Evolutionary conservation across 257 asterid species (phyloP).

Genomic region (Rhazya stricta): DNA sequence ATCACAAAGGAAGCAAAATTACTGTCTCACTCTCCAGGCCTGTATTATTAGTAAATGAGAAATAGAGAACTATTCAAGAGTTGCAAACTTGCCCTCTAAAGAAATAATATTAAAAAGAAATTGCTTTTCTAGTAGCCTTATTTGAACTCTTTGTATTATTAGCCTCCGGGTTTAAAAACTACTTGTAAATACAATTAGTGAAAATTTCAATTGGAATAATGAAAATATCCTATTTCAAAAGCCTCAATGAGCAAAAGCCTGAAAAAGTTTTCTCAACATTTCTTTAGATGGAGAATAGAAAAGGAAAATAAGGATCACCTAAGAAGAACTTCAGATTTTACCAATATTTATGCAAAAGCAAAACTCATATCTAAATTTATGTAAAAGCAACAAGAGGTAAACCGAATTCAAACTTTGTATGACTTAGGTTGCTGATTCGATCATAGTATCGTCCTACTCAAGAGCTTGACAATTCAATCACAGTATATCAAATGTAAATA

Average conservation of each 20-base stretch:
- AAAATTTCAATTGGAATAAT: neutral
- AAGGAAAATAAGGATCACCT: neutral
- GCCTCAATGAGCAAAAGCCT: neutral
- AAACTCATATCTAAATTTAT: too few species aligned
- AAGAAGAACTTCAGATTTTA: neutral
- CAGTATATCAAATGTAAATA: too few species aligned
- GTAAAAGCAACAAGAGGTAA: too few species aligned
- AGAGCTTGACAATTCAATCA: too few species aligned
- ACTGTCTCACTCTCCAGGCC: neutral
- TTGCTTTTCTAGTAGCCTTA: slow-evolving; percentile 3
- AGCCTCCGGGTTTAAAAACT: neutral
- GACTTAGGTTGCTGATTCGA: too few species aligned
- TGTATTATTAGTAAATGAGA: neutral
- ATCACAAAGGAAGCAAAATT: slow-evolving; percentile 1
- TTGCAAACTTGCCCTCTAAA: too few species aligned
- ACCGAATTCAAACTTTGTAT: too few species aligned
- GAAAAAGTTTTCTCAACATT: neutral
- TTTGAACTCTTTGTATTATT: neutral
- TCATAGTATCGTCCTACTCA: too few species aligned
- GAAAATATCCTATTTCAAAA: neutral
- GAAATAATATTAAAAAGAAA: too few species aligned
- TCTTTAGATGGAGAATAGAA: neutral
- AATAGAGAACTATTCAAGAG: neutral
- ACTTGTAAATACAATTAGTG: neutral
- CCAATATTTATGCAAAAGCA: too few species aligned